Conservation (phyloP, 108 stramenopile genomes). For the Heterococcus sp. region DNA sequence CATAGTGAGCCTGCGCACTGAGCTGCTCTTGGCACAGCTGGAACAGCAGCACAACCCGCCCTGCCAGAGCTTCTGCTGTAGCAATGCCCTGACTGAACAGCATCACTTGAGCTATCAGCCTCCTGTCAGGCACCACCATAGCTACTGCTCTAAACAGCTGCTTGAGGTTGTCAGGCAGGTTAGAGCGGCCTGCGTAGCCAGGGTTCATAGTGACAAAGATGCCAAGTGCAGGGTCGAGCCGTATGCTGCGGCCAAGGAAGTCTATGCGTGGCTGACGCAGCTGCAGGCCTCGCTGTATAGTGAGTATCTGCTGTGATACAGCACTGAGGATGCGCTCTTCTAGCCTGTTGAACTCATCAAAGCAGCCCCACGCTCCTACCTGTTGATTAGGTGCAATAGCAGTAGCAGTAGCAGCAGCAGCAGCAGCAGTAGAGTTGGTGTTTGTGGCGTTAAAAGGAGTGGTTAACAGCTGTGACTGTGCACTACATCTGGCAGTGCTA, state of each 20-base stretch:
- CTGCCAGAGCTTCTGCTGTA: conserved; percentile 82
- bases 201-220: conserved; percentile 99
- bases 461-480: too few species aligned
- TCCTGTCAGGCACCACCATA: conserved; percentile 92
- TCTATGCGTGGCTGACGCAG: conserved; percentile 27
- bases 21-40: conserved; percentile 81
- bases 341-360: conserved; percentile 95
- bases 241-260: conserved; percentile 48
- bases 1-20: conserved; percentile 91
- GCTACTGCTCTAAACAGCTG: conserved; percentile 94
- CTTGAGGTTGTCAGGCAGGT: conserved; percentile 98
- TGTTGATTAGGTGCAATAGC: not conserved
- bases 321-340: conserved; percentile 93
- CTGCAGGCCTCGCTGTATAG: conserved; percentile 83
- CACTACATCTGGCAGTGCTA: too few species aligned
- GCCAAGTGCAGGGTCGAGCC: conserved; percentile 85
- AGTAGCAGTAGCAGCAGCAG: too few species aligned
- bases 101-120: conserved; percentile 97
- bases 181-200: conserved; percentile 96
- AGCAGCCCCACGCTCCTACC: conserved; percentile 51
- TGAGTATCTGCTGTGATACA: conserved; percentile 91
- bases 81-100: conserved; percentile 96
- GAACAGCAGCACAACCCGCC: conserved; percentile 88
- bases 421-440: too few species aligned
- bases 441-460: too few species aligned